Evolutionary conservation across 2,329 filamentous ascomycete species (phyloP).

Genomic region (Arthrobotrys iridis): DNA sequence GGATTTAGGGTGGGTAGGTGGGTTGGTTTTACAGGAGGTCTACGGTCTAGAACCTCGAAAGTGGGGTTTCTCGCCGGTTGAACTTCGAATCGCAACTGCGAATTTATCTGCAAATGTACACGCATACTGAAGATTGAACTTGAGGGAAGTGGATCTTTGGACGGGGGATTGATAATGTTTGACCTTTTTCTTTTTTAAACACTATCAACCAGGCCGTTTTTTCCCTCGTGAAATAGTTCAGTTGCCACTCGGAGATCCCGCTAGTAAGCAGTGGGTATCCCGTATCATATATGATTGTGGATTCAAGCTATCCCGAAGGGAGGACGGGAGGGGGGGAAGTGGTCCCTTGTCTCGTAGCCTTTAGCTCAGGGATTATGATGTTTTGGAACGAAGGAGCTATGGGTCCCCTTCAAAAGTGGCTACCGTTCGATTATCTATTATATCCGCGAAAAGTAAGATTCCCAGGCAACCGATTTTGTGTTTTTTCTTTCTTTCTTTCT

Average conservation of each 20-base stretch:
- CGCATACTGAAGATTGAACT: no score
- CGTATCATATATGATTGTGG: no score
- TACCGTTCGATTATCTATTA: neutral
- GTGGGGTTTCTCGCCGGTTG: neutral
- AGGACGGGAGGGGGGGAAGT: neutral
- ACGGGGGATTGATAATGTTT: no score
- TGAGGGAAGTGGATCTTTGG: neutral
- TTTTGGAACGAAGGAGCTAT: neutral
- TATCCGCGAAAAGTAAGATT: neutral
- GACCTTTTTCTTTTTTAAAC: neutral
- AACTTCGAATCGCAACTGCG: no score
- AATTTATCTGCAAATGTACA: no score
- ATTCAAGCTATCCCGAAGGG: neutral
- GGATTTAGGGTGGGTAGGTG: neutral
- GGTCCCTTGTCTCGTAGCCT: slow-evolving; percentile 5
- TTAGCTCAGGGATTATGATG: neutral
- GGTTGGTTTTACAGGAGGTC: neutral
- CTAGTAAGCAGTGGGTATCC: no score
- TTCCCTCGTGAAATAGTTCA: no score
- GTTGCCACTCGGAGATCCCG: no score
- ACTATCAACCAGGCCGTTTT: no score
- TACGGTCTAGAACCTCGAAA: slow-evolving; percentile 11
- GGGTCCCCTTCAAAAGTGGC: no score
- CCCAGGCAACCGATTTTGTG: neutral
- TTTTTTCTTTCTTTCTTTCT: neutral